phyloP scores from a whole-genome alignment of 2,329 filamentous ascomycete genomes.

The Aspergillus texensis region DNA sequence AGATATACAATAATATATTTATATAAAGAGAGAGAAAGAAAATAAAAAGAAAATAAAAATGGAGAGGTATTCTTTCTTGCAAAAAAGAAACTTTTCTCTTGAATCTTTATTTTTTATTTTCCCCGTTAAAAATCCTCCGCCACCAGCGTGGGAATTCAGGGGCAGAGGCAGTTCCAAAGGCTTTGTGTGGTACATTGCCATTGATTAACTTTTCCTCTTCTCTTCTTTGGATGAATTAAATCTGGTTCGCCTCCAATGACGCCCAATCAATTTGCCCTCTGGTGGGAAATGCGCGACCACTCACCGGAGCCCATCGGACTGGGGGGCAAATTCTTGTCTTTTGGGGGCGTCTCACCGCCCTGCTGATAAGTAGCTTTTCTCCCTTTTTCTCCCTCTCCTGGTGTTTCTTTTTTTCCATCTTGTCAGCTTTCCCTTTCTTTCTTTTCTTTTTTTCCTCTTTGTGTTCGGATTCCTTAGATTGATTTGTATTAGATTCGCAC shows the following conservation, averaged over 20 bases:
- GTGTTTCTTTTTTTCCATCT: constrained; percentile 23
- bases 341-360: constrained; percentile 5
- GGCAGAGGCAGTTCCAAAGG: neutral
- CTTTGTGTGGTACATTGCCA: neutral
- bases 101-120: neutral
- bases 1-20: neutral
- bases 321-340: constrained; percentile 11
- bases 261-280: constrained; percentile 5
- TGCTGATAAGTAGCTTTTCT: constrained; percentile 17
- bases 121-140: neutral
- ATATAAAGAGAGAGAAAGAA: neutral
- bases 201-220: neutral
- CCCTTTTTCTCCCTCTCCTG: constrained; percentile 16
- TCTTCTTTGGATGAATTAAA: neutral
- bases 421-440: constrained; percentile 15
- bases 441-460: constrained; percentile 16
- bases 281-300: neutral
- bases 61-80: too few species aligned
- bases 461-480: constrained; percentile 18
- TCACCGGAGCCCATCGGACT: constrained; percentile 8
- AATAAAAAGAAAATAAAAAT: neutral
- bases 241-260: neutral
- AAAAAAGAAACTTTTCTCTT: neutral
- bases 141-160: neutral
- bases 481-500: constrained; percentile 4